Base-by-base conservation (phyloP, 1,284 basidiomycete genomes). In the Agroathelia rolfsii region DNA sequence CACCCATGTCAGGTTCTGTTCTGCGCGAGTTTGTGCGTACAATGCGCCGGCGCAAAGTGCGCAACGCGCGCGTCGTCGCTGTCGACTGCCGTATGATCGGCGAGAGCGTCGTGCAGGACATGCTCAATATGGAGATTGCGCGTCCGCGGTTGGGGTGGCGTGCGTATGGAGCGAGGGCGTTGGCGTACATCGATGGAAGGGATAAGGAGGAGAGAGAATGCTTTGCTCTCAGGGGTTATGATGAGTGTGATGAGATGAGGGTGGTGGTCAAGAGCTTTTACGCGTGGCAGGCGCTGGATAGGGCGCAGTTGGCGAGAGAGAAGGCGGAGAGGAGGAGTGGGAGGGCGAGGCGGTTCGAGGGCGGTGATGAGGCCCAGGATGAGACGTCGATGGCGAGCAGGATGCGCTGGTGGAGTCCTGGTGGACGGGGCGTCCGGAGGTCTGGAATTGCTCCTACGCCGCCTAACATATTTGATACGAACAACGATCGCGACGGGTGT, bases 181-280 rank as follows among this genome's bases (percentile, higher is more conserved):
- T 84, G 12, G 61, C 53, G 29, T 87, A 71, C 52, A 59, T 84
- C 26, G 84, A 86, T 50, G 70, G 55, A 32, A 58, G 72, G 38
- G 81, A 84, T 47, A 63, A 64, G 7, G 61, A 65, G 35, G 75
- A 79, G 41, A n/a, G n/a, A n/a, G n/a, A n/a, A n/a, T n/a, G n/a
- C n/a, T n/a, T n/a, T n/a, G 66, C 67, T n/a, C 46, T 76, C 35
- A 71, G 67, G 45, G n/a, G 76, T 22, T 72, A 81, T 52, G 79
- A 85, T 50, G 84, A 86, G 51, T 82, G 81, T 49, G 78, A 83
- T 40, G 64, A 70, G 44, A 53, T 48, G 41, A 61, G 76, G n/a
- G 76, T 90, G 6, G 74, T 81, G 30, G 47, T 92, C 40, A 89
- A 88, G 70, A 78, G 79, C 20, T 92, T 88, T 50, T 83, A 83